Conservation (phyloP, 306 rosid genomes). For the Castanopsis chinensis region DNA sequence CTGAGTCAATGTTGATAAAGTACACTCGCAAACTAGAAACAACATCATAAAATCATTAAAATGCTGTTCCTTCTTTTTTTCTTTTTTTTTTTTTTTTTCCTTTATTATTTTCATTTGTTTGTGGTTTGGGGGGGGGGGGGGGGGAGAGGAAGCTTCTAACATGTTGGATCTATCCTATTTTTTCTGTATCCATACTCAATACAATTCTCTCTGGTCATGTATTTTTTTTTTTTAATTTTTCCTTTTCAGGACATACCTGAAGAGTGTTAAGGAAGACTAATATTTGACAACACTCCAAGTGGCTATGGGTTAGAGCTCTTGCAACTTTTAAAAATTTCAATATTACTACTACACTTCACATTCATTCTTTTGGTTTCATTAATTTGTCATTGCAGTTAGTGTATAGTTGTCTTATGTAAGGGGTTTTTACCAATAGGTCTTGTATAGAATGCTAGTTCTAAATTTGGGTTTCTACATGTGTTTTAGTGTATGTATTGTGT, state of each 20-base stretch:
- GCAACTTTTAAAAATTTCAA: constrained; percentile 23
- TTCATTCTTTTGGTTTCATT: constrained; percentile 22
- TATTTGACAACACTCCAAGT: constrained; percentile 9
- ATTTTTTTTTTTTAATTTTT: not conserved
- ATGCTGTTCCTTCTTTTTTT: not conserved
- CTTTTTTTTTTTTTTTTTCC: not conserved
- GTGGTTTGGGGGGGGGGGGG: too few species aligned
- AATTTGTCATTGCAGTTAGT: constrained; percentile 18
- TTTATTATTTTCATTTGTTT: too few species aligned
- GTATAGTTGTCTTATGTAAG: constrained; percentile 20
- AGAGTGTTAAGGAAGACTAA: constrained; percentile 26
- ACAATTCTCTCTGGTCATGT: not conserved
- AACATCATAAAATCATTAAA: too few species aligned
- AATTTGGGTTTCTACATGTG: constrained; percentile 17
- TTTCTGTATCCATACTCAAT: not conserved
- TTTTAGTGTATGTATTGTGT: constrained; percentile 5
- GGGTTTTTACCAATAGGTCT: constrained; percentile 1
- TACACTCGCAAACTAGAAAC: too few species aligned
- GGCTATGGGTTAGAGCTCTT: constrained; percentile 7
- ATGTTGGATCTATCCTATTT: not conserved
- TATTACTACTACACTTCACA: constrained; percentile 9
- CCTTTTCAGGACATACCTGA: constrained; percentile 29
- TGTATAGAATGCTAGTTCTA: constrained; percentile 1
- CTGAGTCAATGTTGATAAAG: not conserved
- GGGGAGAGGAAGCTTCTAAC: not conserved